phyloP scores from a whole-genome alignment of 768 basidiomycete species.

The Polyporus arcularius region DNA sequence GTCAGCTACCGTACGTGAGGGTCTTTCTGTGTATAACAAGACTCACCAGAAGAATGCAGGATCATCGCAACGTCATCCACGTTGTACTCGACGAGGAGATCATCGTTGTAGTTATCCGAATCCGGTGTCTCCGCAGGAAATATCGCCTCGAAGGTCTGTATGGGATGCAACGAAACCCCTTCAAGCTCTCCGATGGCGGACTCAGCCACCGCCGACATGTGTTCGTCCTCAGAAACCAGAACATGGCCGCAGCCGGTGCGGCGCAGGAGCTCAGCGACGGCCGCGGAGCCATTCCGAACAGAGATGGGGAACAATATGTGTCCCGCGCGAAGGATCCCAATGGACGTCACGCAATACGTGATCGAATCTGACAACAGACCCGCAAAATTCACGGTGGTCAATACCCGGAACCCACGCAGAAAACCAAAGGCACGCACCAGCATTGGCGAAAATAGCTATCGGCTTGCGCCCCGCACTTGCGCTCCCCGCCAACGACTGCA shows the following conservation, averaged over 20 bases:
- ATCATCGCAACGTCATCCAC: not conserved
- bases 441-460: conserved; percentile 25
- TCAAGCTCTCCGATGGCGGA: not conserved
- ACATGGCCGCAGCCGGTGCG: not conserved
- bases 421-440: conserved; percentile 1
- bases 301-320: conserved; percentile 35
- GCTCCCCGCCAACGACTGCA: conserved; percentile 10
- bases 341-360: conserved; percentile 12
- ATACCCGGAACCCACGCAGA: too few relatives aligned
- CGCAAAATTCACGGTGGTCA: too few relatives aligned
- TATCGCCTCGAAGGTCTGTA: not conserved
- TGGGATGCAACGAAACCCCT: not conserved
- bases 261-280: conserved; percentile 30
- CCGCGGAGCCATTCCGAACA: conserved; percentile 31
- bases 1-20: not conserved
- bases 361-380: conserved; percentile 24
- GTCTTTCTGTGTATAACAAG: not conserved
- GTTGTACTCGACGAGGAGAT: not conserved
- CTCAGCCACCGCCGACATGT: not conserved
- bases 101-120: not conserved
- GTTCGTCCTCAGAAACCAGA: not conserved
- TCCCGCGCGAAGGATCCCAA: conserved; percentile 24
- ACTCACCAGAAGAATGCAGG: conserved; percentile 8
- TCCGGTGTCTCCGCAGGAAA: not conserved
- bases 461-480: conserved; percentile 3